Percentiles rank a stretch among this genome's conserved stretches.
Conservation (phyloP, 805 yeast genomes). For the Saccharomycopsis sp. region DNA sequence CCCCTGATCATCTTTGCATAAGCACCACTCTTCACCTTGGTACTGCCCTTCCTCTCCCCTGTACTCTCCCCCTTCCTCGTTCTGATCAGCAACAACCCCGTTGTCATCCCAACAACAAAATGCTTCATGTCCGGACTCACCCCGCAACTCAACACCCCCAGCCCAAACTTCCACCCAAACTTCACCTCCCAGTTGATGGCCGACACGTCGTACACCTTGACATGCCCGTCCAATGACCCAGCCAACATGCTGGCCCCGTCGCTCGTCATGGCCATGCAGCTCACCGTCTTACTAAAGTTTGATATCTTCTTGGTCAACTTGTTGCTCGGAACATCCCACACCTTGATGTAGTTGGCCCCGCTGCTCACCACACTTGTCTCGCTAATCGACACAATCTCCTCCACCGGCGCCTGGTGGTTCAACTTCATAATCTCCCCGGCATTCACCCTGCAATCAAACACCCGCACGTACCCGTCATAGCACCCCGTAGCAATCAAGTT, state of each 20-base stretch:
- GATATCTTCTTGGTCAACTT: constrained; percentile 59
- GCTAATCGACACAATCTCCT: constrained; percentile 65
- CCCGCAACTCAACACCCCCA: constrained; percentile 84
- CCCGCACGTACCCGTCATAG: constrained; percentile 78
- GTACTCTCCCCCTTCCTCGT: constrained; percentile 66
- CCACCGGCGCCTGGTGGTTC: constrained; percentile 75
- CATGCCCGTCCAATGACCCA: constrained; percentile 96
- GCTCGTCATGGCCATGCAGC: constrained; percentile 67
- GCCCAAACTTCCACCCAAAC: constrained; percentile 96
- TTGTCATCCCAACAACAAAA: constrained; percentile 82
- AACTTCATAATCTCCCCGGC: constrained; percentile 45
- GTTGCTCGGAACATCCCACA: constrained; percentile 81
- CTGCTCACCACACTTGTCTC: constrained; percentile 73
- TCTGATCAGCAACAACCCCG: constrained; percentile 82
- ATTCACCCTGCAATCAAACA: constrained; percentile 68
- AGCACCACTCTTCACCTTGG: constrained; percentile 43
- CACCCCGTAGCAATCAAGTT: constrained; percentile 87
- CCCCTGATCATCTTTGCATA: constrained; percentile 84
- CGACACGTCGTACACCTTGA: constrained; percentile 79
- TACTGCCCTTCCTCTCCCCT: constrained; percentile 32
- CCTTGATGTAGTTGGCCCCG: constrained; percentile 73
- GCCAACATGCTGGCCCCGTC: constrained; percentile 79
- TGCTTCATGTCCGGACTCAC: constrained; percentile 83
- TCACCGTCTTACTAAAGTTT: constrained; percentile 90
- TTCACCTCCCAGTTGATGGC: constrained; percentile 74